Evolutionary conservation across 2,329 filamentous ascomycete genomes (phyloP).

Genomic region (Microascus cirrosus): DNA sequence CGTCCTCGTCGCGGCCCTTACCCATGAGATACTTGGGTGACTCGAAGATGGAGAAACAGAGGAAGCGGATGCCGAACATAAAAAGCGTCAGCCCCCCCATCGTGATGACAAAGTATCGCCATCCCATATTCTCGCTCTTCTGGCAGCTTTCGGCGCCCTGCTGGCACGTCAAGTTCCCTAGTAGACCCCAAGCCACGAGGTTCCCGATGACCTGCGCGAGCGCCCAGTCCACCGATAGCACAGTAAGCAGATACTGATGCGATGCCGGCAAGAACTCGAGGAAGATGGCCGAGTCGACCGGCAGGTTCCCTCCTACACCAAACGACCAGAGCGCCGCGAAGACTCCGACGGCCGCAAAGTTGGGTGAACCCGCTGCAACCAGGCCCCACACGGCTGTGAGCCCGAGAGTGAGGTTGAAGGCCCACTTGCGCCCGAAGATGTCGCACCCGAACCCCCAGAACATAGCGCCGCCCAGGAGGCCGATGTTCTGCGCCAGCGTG

Average conservation of each 20-base stretch:
- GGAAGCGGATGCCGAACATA: slow-evolving; percentile 30
- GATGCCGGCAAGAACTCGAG: slow-evolving; percentile 36
- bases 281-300: slow-evolving; percentile 39
- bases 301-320: slow-evolving; percentile 36
- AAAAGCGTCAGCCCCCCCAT: slow-evolving; percentile 30
- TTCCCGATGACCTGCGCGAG: slow-evolving; percentile 36
- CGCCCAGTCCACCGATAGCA: slow-evolving; percentile 37
- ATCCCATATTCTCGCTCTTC: slow-evolving; percentile 33
- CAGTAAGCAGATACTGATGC: slow-evolving; percentile 35
- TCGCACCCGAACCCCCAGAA: slow-evolving; percentile 62
- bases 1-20: slow-evolving; percentile 30
- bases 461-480: slow-evolving; percentile 43
- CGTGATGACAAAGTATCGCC: slow-evolving; percentile 33
- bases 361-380: slow-evolving; percentile 55
- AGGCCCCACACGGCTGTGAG: slow-evolving; percentile 45
- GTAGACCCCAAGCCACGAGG: slow-evolving; percentile 31
- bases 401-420: slow-evolving; percentile 47
- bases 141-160: slow-evolving; percentile 22
- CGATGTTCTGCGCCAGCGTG: slow-evolving; percentile 50
- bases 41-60: slow-evolving; percentile 34
- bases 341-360: slow-evolving; percentile 51
- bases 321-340: slow-evolving; percentile 45
- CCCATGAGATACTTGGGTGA: slow-evolving; percentile 34
- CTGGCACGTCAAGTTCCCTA: slow-evolving; percentile 27
- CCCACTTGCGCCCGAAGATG: slow-evolving; percentile 54